Evolutionary conservation across 1,284 basidiomycete species (phyloP), one percentile per base, ranked within the genome.

Genomic region (Ceratobasidium theobromae): DNA sequence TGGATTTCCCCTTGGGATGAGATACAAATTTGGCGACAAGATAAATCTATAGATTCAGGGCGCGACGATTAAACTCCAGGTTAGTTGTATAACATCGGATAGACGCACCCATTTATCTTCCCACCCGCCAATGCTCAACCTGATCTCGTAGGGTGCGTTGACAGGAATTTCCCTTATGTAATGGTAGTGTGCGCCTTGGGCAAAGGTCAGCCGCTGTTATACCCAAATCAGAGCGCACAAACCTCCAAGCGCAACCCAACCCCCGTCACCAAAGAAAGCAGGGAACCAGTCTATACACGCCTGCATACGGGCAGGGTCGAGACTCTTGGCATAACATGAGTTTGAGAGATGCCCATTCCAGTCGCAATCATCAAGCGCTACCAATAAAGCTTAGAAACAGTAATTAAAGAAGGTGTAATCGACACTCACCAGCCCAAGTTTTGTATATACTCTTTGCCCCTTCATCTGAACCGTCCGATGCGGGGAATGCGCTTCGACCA

Each of bases 91-190:
- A 1, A 72, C 41, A 3, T 78, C 73, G 35, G 75, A 73, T 0
- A 64, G 25, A 76, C 84, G 71, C 70, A 91, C 88, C 92, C 92
- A 94, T 83, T 95, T 95, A 54, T 87, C 79, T 68, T 93, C 92
- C 90, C 91, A 95, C 2, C 85, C 81, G 3, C 79, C 87, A 16
- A 89, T 76, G 32, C 76, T 79, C n/a, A 84, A 75, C 60, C 88
- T 81, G 35, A 94, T 82, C 74, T 91, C 85, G 72, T 91, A 95
- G 5, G 76, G 75, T 32, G 55, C 32, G 30, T 60, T 60, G 4
- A 60, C 23, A 12, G 57, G 57, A 18, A 60, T 60, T 23, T 60
- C 57, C 1, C 57, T 41, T n/a, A 60, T 60, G n/a, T 48, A 60
- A 38, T 60, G 57, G 27, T 60, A 60, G 27, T 60, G 57, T 1